Conservation (phyloP, 139 green algal genomes). For the Penium margaritaceum region DNA sequence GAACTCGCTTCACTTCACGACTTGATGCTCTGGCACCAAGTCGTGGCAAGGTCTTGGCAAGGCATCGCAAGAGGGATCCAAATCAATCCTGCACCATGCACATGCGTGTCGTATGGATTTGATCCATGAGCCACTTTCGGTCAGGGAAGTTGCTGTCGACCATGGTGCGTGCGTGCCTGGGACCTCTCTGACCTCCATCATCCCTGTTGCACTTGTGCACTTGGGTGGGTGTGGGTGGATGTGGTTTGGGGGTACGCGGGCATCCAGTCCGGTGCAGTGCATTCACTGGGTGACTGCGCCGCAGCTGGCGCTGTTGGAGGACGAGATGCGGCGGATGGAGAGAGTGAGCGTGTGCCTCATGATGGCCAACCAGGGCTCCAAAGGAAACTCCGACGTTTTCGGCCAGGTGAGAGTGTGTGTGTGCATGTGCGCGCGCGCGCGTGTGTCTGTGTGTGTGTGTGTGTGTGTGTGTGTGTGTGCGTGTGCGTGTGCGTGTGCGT, state of each 20-base stretch:
- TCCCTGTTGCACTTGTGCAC: slow-evolving; percentile 11
- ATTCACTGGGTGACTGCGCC: slow-evolving; percentile 41
- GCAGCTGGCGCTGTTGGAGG: slow-evolving; percentile 43
- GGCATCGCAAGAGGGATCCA: too few relatives aligned
- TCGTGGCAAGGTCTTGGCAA: too few relatives aligned
- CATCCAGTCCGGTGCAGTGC: slow-evolving; percentile 42
- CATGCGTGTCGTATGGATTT: too few relatives aligned
- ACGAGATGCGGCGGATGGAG: slow-evolving; percentile 41
- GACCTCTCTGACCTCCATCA: background rate
- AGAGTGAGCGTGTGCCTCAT: slow-evolving; percentile 42
- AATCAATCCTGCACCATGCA: too few relatives aligned
- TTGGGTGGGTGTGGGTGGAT: too few relatives aligned
- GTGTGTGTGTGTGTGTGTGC: background rate
- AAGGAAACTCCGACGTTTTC: slow-evolving; percentile 37
- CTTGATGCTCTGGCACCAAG: too few relatives aligned
- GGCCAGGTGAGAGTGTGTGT: slow-evolving; percentile 12
- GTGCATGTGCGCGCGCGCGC: background rate
- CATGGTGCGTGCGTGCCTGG: too few relatives aligned
- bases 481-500: background rate
- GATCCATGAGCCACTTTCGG: too few relatives aligned
- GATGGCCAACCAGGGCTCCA: slow-evolving; percentile 26
- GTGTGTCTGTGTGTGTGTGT: background rate
- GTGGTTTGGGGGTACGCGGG: too few relatives aligned
- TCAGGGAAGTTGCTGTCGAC: too few relatives aligned
- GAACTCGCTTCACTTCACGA: too few relatives aligned